These are phyloP conservation scores for Tuber aestivum DNA, from an alignment of 495 filamentous ascomycete species.

Conservation along the genomic window DNA sequence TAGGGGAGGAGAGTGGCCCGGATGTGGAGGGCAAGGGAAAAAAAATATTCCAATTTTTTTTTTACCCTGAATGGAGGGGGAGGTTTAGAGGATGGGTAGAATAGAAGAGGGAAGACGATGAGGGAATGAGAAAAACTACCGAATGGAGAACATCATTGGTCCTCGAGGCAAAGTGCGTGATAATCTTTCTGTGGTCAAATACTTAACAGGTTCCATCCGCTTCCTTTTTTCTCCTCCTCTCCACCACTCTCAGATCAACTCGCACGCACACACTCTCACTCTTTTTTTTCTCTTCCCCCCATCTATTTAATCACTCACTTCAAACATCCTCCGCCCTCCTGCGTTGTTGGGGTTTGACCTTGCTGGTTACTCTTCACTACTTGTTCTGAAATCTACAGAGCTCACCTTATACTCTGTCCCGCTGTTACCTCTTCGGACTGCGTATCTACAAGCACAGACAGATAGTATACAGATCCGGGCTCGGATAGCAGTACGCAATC, in stretches of 20 bases:
- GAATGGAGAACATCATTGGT: not conserved
- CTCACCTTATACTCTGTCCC: not conserved
- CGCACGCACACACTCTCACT: conserved; percentile 10
- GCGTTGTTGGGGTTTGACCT: not conserved
- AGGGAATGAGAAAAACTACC: not conserved
- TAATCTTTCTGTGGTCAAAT: conserved; percentile 25
- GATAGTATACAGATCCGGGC: not conserved
- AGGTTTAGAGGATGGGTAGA: not conserved
- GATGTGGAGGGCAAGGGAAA: not conserved
- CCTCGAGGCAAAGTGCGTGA: not conserved
- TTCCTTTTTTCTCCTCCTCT: conserved; percentile 18
- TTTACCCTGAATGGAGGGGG: not conserved
- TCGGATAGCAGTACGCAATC: not conserved
- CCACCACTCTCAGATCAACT: conserved; percentile 2
- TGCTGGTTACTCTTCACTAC: conserved; percentile 18
- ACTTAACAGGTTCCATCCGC: conserved; percentile 31
- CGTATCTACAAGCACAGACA: not conserved
- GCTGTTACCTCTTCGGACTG: not conserved
- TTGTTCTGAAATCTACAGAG: conserved; percentile 9
- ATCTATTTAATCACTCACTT: conserved; percentile 4
- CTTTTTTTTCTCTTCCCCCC: conserved; percentile 1
- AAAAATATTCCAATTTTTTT: not conserved
- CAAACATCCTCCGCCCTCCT: not conserved
- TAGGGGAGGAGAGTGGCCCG: not conserved
- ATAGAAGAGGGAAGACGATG: not conserved